Conservation (phyloP, 495 filamentous ascomycete genomes). For the Lindgomyces ingoldianus region DNA sequence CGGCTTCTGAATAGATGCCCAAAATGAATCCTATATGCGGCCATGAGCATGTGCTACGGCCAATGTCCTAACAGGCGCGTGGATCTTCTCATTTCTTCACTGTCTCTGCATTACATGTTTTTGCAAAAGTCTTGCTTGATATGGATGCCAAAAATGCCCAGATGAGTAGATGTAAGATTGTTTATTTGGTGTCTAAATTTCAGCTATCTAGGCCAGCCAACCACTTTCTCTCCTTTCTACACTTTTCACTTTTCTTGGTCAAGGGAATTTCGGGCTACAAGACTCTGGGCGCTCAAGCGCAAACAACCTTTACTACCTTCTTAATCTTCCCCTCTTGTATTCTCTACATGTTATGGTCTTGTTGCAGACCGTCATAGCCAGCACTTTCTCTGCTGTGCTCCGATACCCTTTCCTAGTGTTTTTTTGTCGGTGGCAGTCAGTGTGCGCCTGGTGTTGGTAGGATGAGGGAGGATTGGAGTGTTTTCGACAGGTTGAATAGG, state of each 20-base stretch:
- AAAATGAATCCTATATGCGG: neutral
- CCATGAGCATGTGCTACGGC: constrained; percentile 2
- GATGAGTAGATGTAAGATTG: too few species aligned
- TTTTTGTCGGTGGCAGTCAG: neutral
- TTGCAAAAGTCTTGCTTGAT: too few species aligned
- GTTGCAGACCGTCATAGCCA: neutral
- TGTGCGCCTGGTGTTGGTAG: too few species aligned
- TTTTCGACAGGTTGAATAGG: too few species aligned
- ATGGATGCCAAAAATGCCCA: too few species aligned
- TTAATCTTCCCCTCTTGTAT: constrained; percentile 4
- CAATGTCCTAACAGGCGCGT: neutral
- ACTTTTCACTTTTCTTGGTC: neutral
- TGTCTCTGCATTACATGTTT: too few species aligned
- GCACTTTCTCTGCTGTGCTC: neutral
- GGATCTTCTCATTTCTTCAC: neutral
- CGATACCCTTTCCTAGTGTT: neutral
- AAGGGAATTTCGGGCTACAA: neutral
- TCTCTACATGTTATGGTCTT: neutral
- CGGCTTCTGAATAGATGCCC: constrained; percentile 24
- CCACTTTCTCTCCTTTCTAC: neutral
- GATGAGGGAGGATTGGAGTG: too few species aligned
- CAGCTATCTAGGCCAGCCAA: too few species aligned
- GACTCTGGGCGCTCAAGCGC: constrained; percentile 20
- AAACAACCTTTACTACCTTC: neutral
- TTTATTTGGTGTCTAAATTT: too few species aligned